Percentiles rank a stretch among this genome's conserved stretches.
Evolutionary conservation across 768 basidiomycete genomes (phyloP).

Genomic region (Asterophora parasitica): DNA sequence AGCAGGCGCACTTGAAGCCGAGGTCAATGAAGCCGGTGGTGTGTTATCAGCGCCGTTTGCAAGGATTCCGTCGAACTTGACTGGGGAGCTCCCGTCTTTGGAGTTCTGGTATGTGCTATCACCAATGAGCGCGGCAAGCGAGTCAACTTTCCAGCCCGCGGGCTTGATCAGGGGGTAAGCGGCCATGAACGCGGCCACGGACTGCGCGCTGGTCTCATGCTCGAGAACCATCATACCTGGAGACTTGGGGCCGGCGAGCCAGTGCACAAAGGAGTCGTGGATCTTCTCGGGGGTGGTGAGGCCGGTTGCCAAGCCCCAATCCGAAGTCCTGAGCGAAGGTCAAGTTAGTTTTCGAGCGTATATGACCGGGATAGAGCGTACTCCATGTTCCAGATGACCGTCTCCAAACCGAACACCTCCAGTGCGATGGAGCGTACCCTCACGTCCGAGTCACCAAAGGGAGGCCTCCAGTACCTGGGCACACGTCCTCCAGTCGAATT

Average conservation of each 20-base stretch:
- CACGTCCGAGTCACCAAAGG: conserved; percentile 80
- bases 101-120: conserved; percentile 47
- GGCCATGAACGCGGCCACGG: conserved; percentile 63
- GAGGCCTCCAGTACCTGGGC: conserved; percentile 79
- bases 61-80: conserved; percentile 23
- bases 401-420: conserved; percentile 79
- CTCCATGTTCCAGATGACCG: conserved; percentile 93
- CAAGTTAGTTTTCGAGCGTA: neutral
- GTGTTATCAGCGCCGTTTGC: neutral
- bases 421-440: conserved; percentile 82
- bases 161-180: conserved; percentile 58
- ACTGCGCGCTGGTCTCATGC: conserved; percentile 66
- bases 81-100: conserved; percentile 27
- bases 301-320: conserved; percentile 60
- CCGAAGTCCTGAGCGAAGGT: conserved; percentile 47
- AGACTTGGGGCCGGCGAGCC: conserved; percentile 57
- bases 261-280: conserved; percentile 44
- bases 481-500: conserved; percentile 75
- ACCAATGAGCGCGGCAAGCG: conserved; percentile 43
- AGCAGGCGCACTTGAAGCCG: neutral
- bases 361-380: conserved; percentile 28
- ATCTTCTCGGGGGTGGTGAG: conserved; percentile 45
- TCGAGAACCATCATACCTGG: conserved; percentile 82
- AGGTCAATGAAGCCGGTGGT: neutral
- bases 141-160: conserved; percentile 68